phyloP scores from a whole-genome alignment of 108 stramenopile genomes.

The Cyclotella distinguenda region DNA sequence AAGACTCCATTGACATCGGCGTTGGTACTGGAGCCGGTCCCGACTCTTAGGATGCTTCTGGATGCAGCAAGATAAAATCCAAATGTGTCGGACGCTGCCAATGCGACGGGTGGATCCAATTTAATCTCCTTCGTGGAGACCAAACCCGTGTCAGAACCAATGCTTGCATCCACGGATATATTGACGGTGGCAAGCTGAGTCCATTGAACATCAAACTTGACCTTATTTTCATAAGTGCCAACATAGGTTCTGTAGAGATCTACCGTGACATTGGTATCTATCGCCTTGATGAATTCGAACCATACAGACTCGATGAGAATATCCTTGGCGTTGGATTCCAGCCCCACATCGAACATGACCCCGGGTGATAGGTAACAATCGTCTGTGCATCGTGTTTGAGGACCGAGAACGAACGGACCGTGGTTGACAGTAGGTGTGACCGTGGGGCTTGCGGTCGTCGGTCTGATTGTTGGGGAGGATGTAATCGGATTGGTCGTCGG shows the following conservation, averaged over 20 bases:
- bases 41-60: constrained; percentile 8
- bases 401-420: constrained; percentile 2
- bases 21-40: constrained; percentile 1
- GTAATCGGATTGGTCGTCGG: constrained; percentile 5
- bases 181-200: not conserved
- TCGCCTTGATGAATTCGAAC: constrained; percentile 11
- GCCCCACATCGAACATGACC: constrained; percentile 21
- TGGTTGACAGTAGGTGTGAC: constrained; percentile 7
- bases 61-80: constrained; percentile 13
- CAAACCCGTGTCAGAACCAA: not conserved
- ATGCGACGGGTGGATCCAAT: constrained; percentile 9
- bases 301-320: constrained; percentile 9
- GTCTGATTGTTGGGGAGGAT: constrained; percentile 7
- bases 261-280: not conserved
- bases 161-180: not conserved
- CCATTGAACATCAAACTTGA: constrained; percentile 1
- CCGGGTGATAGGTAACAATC: constrained; percentile 13
- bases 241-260: constrained; percentile 28
- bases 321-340: not conserved
- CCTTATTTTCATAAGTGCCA: not conserved
- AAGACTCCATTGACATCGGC: constrained; percentile 4
- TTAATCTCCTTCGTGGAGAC: not conserved
- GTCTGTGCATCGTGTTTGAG: not conserved
- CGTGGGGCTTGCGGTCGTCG: not conserved
- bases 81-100: not conserved